phyloP scores from a whole-genome alignment of 345 rosid genomes.

The Eutrema heterophyllum region DNA sequence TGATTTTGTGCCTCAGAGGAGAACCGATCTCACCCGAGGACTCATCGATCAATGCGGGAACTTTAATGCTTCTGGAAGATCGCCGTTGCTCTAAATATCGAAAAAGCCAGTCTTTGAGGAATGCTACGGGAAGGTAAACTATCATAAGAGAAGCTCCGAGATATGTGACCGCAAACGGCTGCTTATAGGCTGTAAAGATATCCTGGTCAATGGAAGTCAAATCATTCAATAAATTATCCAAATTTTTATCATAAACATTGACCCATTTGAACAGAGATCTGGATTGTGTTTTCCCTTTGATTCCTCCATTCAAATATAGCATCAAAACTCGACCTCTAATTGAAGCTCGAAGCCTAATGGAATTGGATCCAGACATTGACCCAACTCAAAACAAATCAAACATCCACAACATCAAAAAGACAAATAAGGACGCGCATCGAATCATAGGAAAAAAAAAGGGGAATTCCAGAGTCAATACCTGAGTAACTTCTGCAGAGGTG shows the following conservation, averaged over 20 bases:
- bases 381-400: background rate
- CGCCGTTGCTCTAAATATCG: constrained; percentile 39
- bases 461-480: constrained; percentile 37
- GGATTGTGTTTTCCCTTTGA: background rate
- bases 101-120: constrained; percentile 81
- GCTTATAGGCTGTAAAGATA: constrained; percentile 87
- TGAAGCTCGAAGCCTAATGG: background rate
- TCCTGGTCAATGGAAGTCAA: constrained; percentile 46
- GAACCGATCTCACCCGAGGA: constrained; percentile 49
- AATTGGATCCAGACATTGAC: constrained; percentile 6
- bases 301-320: background rate
- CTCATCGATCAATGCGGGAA: constrained; percentile 37
- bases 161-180: constrained; percentile 97
- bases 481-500: constrained; percentile 86
- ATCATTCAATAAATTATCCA: background rate
- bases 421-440: background rate
- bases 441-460: background rate
- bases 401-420: background rate
- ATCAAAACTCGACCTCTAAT: background rate
- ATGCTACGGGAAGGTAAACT: constrained; percentile 91
- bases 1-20: constrained; percentile 51
- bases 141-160: constrained; percentile 99
- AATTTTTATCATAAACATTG: background rate
- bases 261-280: constrained; percentile 23
- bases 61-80: constrained; percentile 50